phyloP scores from a whole-genome alignment of 257 asterid genomes.

The Hygrophila difformis region DNA sequence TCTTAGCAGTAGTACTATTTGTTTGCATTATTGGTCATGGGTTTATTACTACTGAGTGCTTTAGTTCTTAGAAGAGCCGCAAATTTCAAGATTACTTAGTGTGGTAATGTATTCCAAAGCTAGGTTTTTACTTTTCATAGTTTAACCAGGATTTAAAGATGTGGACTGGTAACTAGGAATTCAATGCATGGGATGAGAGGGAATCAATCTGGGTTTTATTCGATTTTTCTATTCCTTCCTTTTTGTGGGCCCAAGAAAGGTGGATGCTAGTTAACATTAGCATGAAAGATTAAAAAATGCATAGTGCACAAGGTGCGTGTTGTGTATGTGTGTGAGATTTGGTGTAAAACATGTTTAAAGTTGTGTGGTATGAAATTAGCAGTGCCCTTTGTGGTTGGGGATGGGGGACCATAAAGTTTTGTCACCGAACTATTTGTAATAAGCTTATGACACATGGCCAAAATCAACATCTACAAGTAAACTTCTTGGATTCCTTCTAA shows the following conservation, averaged over 20 bases:
- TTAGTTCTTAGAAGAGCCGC: too few relatives aligned
- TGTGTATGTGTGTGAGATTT: too few relatives aligned
- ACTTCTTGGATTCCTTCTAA: conserved; percentile 18
- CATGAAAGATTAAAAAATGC: neutral
- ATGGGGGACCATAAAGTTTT: conserved; percentile 23
- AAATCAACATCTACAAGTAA: conserved; percentile 21
- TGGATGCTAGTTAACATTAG: conserved; percentile 14
- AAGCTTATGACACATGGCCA: conserved; percentile 21
- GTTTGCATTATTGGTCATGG: too few relatives aligned
- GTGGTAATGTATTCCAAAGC: conserved; percentile 12
- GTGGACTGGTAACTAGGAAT: conserved; percentile 13
- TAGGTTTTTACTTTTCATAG: neutral
- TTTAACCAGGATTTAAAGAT: neutral
- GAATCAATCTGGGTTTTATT: conserved; percentile 2
- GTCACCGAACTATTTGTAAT: conserved; percentile 21
- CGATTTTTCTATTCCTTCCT: neutral
- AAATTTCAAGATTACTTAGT: too few relatives aligned
- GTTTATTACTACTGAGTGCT: too few relatives aligned
- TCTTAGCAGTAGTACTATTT: too few relatives aligned
- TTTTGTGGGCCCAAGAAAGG: conserved; percentile 27
- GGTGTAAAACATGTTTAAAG: conserved; percentile 23
- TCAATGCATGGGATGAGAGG: conserved; percentile 13
- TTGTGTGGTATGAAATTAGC: conserved; percentile 22
- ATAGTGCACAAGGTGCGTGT: conserved; percentile 14
- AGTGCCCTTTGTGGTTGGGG: conserved; percentile 30